Evolutionary conservation across 306 rosid species (phyloP).

Genomic region (Alnus rubra): DNA sequence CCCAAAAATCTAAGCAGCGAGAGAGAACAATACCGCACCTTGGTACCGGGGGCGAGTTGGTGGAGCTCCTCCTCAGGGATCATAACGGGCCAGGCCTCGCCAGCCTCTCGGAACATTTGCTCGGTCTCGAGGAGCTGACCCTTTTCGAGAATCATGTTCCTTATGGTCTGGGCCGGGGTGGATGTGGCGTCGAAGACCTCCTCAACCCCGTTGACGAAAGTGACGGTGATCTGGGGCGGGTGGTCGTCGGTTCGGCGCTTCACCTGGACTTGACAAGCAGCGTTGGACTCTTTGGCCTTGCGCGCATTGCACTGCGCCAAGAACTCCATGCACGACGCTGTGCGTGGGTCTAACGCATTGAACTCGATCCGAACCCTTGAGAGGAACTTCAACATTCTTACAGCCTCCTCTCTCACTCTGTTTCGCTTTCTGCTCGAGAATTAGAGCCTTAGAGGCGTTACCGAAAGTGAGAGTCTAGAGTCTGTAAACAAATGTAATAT

Average conservation of each 20-base stretch:
- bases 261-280: conserved; percentile 71
- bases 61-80: conserved; percentile 70
- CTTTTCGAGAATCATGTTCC: conserved; percentile 75
- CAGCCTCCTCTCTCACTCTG: not conserved
- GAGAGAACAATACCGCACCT: conserved; percentile 45
- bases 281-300: conserved; percentile 86
- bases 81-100: conserved; percentile 79
- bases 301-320: conserved; percentile 90
- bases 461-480: too few relatives aligned
- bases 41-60: conserved; percentile 53
- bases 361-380: conserved; percentile 81
- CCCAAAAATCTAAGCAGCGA: not conserved
- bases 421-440: not conserved
- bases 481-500: too few relatives aligned
- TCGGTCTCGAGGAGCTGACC: conserved; percentile 75
- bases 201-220: conserved; percentile 81
- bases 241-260: conserved; percentile 81
- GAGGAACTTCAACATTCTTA: conserved; percentile 72
- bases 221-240: conserved; percentile 81
- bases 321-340: conserved; percentile 90
- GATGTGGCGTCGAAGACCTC: conserved; percentile 75
- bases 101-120: conserved; percentile 84
- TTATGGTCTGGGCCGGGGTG: conserved; percentile 69
- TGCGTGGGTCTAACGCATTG: conserved; percentile 89
- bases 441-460: not conserved